Conservation (phyloP, 2,329 filamentous ascomycete species). For the Ceratocystis alfenasii region DNA sequence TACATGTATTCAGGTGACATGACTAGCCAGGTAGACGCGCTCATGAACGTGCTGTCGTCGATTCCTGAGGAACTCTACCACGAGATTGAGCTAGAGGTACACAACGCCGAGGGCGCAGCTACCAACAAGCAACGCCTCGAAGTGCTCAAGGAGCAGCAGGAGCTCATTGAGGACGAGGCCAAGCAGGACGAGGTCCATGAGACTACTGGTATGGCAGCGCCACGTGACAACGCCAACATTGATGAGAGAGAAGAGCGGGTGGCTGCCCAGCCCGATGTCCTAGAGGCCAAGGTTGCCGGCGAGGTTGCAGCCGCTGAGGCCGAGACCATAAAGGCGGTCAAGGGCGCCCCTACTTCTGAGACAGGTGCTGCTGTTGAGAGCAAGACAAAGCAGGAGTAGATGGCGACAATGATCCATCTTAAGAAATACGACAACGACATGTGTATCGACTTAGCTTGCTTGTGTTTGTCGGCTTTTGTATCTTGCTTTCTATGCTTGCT, state of each 20-base stretch:
- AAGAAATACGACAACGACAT: background rate
- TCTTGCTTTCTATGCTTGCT: constrained; percentile 5
- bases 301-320: constrained; percentile 20
- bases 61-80: constrained; percentile 98
- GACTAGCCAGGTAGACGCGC: constrained; percentile 78
- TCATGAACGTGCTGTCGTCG: constrained; percentile 81
- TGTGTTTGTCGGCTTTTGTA: constrained; percentile 9
- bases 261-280: constrained; percentile 38
- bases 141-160: constrained; percentile 95
- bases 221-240: constrained; percentile 81
- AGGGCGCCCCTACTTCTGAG: constrained; percentile 1
- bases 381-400: constrained; percentile 27
- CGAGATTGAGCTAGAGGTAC: constrained; percentile 96
- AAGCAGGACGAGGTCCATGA: constrained; percentile 77
- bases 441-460: background rate
- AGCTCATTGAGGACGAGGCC: constrained; percentile 94
- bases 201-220: constrained; percentile 59
- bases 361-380: constrained; percentile 23
- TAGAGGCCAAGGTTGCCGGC: constrained; percentile 43
- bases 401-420: constrained; percentile 14
- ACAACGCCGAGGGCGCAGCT: constrained; percentile 89
- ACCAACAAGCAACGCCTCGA: constrained; percentile 99
- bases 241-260: constrained; percentile 79
- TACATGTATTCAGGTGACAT: constrained; percentile 96
- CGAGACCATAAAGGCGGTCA: constrained; percentile 19